Evolutionary conservation across 1,284 basidiomycete genomes (phyloP).

Genomic region (Cryptococcus deneoformans): DNA sequence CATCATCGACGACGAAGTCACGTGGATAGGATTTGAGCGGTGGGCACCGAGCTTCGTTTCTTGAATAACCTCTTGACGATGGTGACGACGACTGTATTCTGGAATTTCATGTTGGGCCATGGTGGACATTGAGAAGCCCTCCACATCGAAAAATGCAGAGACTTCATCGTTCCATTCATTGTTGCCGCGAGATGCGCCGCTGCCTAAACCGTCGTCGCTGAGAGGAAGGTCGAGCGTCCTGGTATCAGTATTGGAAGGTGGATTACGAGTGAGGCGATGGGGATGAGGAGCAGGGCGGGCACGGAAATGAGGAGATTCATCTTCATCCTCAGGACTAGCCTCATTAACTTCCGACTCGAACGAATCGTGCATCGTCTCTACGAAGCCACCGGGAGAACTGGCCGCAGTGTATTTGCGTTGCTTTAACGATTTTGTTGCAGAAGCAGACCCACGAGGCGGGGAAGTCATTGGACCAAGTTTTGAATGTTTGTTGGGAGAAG

Average conservation of each 20-base stretch:
- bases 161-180: conserved; percentile 33
- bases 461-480: conserved; percentile 32
- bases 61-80: not conserved
- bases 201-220: conserved; percentile 30
- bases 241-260: conserved; percentile 1
- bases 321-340: not conserved
- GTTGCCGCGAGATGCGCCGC: not conserved
- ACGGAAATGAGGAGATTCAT: not conserved
- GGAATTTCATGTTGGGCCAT: not conserved
- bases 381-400: conserved; percentile 32
- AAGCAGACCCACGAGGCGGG: conserved; percentile 22
- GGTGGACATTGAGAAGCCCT: conserved; percentile 28
- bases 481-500: conserved; percentile 7
- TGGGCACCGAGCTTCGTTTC: not conserved
- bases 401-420: conserved; percentile 18
- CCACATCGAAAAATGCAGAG: conserved; percentile 41
- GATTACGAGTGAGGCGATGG: not conserved
- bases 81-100: not conserved
- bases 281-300: not conserved
- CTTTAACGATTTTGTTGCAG: conserved; percentile 19
- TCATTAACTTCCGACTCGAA: not conserved
- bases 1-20: not conserved
- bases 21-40: not conserved
- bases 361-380: conserved; percentile 4
- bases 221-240: conserved; percentile 41